Evolutionary conservation across 139 green algal genomes (phyloP), one percentile per base, ranked within the genome.

Genomic region (Raphidocelis subcapitata): DNA sequence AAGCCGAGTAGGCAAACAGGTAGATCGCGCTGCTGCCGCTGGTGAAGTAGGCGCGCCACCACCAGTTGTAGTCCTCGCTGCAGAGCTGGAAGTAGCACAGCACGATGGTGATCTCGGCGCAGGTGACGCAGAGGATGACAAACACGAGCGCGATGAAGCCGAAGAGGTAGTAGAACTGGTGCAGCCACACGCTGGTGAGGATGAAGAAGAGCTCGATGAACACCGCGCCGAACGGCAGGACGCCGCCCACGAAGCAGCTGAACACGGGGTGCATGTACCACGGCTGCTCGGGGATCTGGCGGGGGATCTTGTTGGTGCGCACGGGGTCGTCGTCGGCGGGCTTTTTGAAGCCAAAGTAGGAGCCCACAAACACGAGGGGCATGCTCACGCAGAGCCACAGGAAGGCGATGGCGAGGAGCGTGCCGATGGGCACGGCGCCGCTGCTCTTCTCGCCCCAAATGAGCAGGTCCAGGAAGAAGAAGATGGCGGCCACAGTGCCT

Each of bases 201-300:
- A 99, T 98, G 89, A 99, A 99, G 85, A 99, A 99, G 21, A 99
- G 90, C 86, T 99, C 96, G 65, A 99, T 99, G 90, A 99, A 99
- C 20, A 99, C 95, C 1, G 96, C 96, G 46, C 96, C 96, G 81
- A 99, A 99, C 2, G 96, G 96, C 78, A 99, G 88, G 68, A 99
- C 93, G 65, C 96, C 96, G 23, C 94, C 96, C 63, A 99, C 87
- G 8, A 99, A 72, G 56, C 96, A 88, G 32, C 86, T 94, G 76
- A 98, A 95, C 57, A 92, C 52, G 0, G 91, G 89, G 74, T 94
- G 82, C 95, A 98, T 97, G 86, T 98, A 99, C 92, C 90, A 98
- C 3, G 94, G 91, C 88, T 99, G 95, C 74, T 97, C 89, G 0
- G 96, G 96, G 44, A 99, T 92, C 87, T 99, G 96, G 56, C 96